Base-by-base conservation (phyloP, 2,329 filamentous ascomycete genomes). In the Zymoseptoria ardabiliae region DNA sequence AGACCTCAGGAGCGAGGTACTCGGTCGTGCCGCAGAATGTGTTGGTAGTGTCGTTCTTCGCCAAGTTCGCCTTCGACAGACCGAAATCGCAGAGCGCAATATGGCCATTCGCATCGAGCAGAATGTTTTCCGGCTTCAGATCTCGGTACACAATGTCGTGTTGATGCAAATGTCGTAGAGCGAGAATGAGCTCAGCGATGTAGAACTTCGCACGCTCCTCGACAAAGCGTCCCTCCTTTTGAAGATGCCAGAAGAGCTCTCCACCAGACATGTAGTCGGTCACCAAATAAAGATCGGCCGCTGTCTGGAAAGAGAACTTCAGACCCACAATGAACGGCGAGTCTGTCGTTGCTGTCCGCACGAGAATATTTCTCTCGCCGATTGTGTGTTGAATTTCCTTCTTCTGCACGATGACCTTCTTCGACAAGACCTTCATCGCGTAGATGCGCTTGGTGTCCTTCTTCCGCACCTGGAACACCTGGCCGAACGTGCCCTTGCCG, bases 351-450 rank as follows among this genome's bases (percentile, higher is more conserved):
- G 94, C 94, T 4, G 94, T 99, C 65, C 94, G 89, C 49, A 99
- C 94, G 53, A 99, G 81, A 66, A 99, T 99, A 72, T 99, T 99
- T 61, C 94, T 85, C 77, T 99, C 94, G 66, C 94, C 94, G 45
- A 99, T 87, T 0, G 94, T 99, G 73, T 99, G 94, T 17, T 93
- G 91, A 54, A 99, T 91, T 75, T 99, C 94, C 77, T 99, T 99
- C 84, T 99, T 99, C 77, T 99, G 94, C 23, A 99, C 94, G 70
- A 99, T 99, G 56, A 99, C 94, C 81, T 99, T 99, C 82, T 99
- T 99, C 55, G 94, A 97, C 30, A 99, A 80, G 1, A 99, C 93
- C 76, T 99, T 99, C 94, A 99, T 99, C 63, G 94, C 94, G 71
- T 99, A 99, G 62, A 99, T 97, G 51, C 94, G 87, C 69, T 87